Base-by-base conservation (phyloP, 305 asterid species). In the Ajuga reptans region DNA sequence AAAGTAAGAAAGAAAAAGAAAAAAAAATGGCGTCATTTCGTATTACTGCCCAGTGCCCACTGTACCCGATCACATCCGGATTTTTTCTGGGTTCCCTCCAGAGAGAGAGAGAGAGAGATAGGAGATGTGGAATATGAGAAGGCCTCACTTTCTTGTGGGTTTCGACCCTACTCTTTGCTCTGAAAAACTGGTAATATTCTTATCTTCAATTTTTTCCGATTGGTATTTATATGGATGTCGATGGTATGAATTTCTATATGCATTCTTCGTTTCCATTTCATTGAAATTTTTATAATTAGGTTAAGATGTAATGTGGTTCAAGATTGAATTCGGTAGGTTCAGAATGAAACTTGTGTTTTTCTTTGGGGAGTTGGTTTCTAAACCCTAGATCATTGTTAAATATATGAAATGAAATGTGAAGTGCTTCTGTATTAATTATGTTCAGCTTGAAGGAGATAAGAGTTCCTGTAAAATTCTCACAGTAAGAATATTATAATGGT, bases 101-200 rank as follows among this genome's bases (percentile, higher is more conserved):
- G 15, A 52, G 60, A 24, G 76, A 46, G 65, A 50, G 68, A 62
- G 77, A 69, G 53, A 75, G 47, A 62, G 64, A 71, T 66, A 57
- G 55, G 68, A 76, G 72, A 89, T 87, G 96, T 72, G 71, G 82
- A 69, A 72, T 73, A 56, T 33, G 72, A 87, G 78, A 72, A 82
- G 74, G 75, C 95, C 96, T 79, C 86, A 82, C 80, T 91, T 91
- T 80, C 89, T 87, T 72, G 67, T 83, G 84, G 88, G 83, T 67
- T 89, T 91, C 75, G 86, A 86, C 77, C 92, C 94, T 63, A 79
- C 86, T 51, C 46, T 79, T 29, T 81, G 78, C 83, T 87, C 87
- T 59, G 78, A 87, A 37, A 78, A 80, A 76, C 76, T 89, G 95
- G 96, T 91, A 85, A 83, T 12, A 56, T 67, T 65, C 46, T 46